Evolutionary conservation across 2,329 filamentous ascomycete species (phyloP), one percentile per base, ranked within the genome.

Genomic region (Fusarium humuli): DNA sequence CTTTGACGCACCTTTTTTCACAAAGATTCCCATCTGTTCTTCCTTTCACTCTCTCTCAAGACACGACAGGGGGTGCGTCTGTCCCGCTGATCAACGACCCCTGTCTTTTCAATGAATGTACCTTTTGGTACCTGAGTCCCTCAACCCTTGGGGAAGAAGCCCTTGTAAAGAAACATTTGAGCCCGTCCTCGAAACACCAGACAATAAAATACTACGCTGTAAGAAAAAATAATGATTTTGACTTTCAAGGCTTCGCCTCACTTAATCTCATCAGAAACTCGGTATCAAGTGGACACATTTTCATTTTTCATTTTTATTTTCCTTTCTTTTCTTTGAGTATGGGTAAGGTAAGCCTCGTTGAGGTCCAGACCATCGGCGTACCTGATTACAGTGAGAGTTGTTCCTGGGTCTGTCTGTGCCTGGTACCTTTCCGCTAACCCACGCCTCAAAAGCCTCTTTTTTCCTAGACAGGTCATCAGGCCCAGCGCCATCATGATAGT

Each of bases 81-180:
- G 67, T 65, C 69, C 65, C 61, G 65, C 69, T 71, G 65, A 71
- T 71, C 69, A 55, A 32, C 37, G 9, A 57, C 68, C 68, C 68
- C 68, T 71, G 68, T 61, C 65, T 5, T 42, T 29, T 41, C 3
- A 13, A 16, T 57, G 25, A 40, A 63, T 59, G 68, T 71, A 71
- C 64, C 46, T 68, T 27, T 25, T 20, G 61, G 68, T 71, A 71
- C 68, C 68, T 55, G 44, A 44, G 45, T 62, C 23, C 59, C 65
- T 59, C 41, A 46, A 65, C 61, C 37, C 16, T 47, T 27, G 30
- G 18, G 25, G 27, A 46, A 41, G 49, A 46, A 41, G 49, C 49
- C 50, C 34, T 55, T 44, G 34, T 29, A 30, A 45, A 44, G 62
- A 61, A 67, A 61, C 55, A 66, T 44, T 53, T 27, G 22, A 25